These are phyloP conservation scores for Boletus fagicola DNA, from an alignment of 768 basidiomycete genomes.

Conservation along the genomic window DNA sequence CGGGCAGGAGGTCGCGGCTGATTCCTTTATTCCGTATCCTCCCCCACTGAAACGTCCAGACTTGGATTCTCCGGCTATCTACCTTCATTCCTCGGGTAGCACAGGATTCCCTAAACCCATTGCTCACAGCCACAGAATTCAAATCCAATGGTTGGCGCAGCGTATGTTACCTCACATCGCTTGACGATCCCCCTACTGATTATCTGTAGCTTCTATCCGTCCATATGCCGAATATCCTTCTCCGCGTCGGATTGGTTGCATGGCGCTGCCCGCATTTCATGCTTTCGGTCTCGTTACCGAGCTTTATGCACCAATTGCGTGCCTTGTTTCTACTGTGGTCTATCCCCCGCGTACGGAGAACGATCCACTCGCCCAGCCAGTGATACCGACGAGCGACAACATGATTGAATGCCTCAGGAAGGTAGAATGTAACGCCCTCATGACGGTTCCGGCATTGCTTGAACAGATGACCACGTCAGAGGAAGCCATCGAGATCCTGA, in stretches of 20 bases:
- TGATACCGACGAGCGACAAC: conserved; percentile 40
- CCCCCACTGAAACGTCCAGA: conserved; percentile 12
- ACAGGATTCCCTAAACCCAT: conserved; percentile 52
- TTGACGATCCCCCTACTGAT: background rate
- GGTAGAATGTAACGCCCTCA: conserved; percentile 30
- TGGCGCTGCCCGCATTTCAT: conserved; percentile 32
- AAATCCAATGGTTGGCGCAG: conserved; percentile 35
- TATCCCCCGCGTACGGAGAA: conserved; percentile 28
- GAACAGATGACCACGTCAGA: conserved; percentile 35
- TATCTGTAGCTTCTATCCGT: conserved; percentile 1
- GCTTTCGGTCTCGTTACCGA: conserved; percentile 15
- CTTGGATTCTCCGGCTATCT: conserved; percentile 38
- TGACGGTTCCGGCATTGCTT: conserved; percentile 40
- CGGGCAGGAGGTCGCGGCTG: conserved; percentile 29
- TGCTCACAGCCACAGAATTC: conserved; percentile 32
- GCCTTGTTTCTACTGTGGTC: conserved; percentile 17
- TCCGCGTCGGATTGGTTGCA: conserved; percentile 20
- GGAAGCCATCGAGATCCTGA: conserved; percentile 26
- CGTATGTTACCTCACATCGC: conserved; percentile 27
- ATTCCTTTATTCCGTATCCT: conserved; percentile 22
- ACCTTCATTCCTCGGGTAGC: conserved; percentile 52
- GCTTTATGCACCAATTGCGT: conserved; percentile 22
- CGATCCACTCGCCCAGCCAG: conserved; percentile 29
- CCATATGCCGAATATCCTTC: conserved; percentile 3
- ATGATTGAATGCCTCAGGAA: conserved; percentile 36